Evolutionary conservation across 179 eudicot genomes (phyloP).

Genomic region (Beta corolliflora): DNA sequence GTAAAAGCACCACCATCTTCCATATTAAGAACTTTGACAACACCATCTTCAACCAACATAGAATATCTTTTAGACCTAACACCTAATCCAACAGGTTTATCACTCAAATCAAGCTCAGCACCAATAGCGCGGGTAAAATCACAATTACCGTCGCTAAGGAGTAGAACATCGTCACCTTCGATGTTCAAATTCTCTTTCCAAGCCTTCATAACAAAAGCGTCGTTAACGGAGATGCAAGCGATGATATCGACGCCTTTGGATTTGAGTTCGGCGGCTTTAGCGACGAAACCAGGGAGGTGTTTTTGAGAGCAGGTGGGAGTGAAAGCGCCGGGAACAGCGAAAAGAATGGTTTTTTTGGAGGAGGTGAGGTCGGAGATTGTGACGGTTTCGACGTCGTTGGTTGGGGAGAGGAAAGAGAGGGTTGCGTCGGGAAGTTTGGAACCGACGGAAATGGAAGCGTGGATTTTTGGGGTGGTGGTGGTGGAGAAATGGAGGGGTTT

Average conservation of each 20-base stretch:
- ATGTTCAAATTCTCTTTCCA: constrained; percentile 68
- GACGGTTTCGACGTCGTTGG: constrained; percentile 61
- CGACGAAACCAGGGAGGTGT: constrained; percentile 71
- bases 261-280: constrained; percentile 59
- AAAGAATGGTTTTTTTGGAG: constrained; percentile 63
- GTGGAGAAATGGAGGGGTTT: constrained; percentile 37
- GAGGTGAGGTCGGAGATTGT: constrained; percentile 64
- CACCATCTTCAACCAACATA: constrained; percentile 78
- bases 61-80: constrained; percentile 85
- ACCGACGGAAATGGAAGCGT: constrained; percentile 67
- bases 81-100: constrained; percentile 80
- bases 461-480: constrained; percentile 36
- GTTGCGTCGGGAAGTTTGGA: constrained; percentile 66
- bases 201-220: constrained; percentile 88
- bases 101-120: constrained; percentile 78
- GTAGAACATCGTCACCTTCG: constrained; percentile 49
- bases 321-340: constrained; percentile 95
- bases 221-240: constrained; percentile 84
- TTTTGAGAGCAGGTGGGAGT: constrained; percentile 86
- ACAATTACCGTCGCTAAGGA: constrained; percentile 82
- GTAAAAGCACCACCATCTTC: constrained; percentile 95
- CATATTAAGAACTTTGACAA: constrained; percentile 80
- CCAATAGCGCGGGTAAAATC: constrained; percentile 78
- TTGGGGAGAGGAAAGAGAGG: constrained; percentile 59
- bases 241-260: constrained; percentile 76